phyloP scores from a whole-genome alignment of 176 grass and related monocot genomes.

The Raddia guianensis region DNA sequence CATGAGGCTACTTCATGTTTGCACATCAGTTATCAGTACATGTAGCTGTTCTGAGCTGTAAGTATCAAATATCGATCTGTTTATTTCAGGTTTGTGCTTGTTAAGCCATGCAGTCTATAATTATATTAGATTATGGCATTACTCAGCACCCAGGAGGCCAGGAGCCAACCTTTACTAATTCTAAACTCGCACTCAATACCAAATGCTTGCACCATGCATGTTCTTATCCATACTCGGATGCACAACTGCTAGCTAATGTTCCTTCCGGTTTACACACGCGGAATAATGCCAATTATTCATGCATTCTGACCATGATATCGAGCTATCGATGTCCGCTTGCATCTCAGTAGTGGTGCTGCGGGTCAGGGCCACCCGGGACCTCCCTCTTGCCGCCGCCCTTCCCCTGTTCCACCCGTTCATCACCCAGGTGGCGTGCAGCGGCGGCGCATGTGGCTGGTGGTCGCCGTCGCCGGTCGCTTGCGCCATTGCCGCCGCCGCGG shows the following conservation, averaged over 20 bases:
- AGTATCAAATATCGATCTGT: not conserved
- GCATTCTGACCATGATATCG: not conserved
- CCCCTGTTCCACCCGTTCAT: not conserved
- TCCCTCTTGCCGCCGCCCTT: constrained; percentile 36
- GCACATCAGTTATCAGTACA: not conserved
- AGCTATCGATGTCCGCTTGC: not conserved
- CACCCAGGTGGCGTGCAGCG: not conserved
- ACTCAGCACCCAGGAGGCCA: not conserved
- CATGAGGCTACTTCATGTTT: not conserved
- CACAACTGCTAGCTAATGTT: not conserved
- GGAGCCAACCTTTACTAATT: not conserved
- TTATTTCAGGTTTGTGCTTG: not conserved
- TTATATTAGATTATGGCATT: not conserved
- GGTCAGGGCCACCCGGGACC: constrained; percentile 51
- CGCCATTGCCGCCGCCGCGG: constrained; percentile 1
- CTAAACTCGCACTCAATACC: not conserved
- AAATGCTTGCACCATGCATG: not conserved
- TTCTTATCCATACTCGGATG: not conserved
- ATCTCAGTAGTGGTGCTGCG: constrained; percentile 51
- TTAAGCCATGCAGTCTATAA: not conserved
- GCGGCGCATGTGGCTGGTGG: not conserved
- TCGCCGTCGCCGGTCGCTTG: not conserved
- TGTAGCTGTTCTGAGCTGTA: not conserved
- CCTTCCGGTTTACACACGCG: too few relatives aligned
- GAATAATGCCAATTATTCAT: not conserved